Evolutionary conservation across 768 basidiomycete species (phyloP), one percentile per base, ranked within the genome.

Genomic region (Lentinus brumalis): DNA sequence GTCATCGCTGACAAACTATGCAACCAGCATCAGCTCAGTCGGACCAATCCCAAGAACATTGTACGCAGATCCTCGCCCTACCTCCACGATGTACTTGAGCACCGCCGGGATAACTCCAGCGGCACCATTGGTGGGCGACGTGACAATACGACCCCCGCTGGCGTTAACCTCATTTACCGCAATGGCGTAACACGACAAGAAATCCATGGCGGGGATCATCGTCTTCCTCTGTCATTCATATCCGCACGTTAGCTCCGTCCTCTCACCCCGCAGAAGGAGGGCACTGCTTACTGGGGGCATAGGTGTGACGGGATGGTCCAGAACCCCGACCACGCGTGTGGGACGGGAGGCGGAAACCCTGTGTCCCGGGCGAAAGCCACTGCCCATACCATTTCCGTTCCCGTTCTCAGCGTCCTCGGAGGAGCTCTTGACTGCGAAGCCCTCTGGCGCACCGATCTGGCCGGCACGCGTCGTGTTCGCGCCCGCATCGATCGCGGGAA

Each of bases 101-200:
- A 94, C 92, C 9, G 89, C 89, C 21, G 96, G 96, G 54, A 98
- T 96, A 46, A 98, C 91, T 7, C 96, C 96, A 10, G 91, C 90
- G 0, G 95, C 94, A 46, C 96, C 96, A 69, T 95, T 95, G 6
- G 95, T 96, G 2, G 92, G 96, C 5, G 92, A 91, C 2, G 96
- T 98, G 49, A 98, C 96, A 54, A 98, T 96, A 35, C 96, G 82
- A 0, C 96, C 96, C 0, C 96, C 95, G 32, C 86, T 83, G 4
- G 95, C 95, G 69, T 96, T 97, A 12, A 96, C 94, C 72, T 97
- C 96, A 68, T 96, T 96, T 12, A 95, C 94, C 16, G 93, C 92
- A 56, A 95, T 96, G 3, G 94, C 96, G 73, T 97, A 98, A 62
- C 92, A 93, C 1, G 90, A 91, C 61, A 98, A 77, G 70, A 95